phyloP scores from a whole-genome alignment of 2,329 filamentous ascomycete species.

The Xylaria sp. region DNA sequence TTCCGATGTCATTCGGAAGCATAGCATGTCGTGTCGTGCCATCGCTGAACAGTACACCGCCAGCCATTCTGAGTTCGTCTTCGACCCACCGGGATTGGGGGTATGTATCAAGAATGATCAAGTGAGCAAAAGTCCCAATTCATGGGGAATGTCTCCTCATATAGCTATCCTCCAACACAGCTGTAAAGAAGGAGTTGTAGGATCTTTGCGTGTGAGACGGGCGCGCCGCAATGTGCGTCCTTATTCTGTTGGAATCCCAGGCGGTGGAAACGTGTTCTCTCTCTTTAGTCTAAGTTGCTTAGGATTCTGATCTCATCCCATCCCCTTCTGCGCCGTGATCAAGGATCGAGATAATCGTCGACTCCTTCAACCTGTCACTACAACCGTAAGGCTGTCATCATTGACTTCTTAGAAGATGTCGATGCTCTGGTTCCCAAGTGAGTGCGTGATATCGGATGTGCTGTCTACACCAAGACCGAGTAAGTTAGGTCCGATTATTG shows the following conservation, averaged over 20 bases:
- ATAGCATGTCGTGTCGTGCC: neutral
- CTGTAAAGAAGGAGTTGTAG: no score
- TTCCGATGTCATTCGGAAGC: neutral
- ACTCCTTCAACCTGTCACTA: neutral
- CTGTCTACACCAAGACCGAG: no score
- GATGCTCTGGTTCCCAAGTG: neutral
- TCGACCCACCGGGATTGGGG: no score
- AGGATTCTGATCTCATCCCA: slow-evolving; percentile 3
- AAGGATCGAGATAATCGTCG: neutral
- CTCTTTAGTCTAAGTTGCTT: neutral
- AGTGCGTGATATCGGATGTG: no score
- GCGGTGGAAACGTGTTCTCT: slow-evolving; percentile 8
- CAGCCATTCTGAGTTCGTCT: slow-evolving; percentile 1
- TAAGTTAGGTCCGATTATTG: no score
- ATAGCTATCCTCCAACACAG: no score
- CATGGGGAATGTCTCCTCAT: no score
- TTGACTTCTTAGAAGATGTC: neutral
- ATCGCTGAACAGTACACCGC: neutral
- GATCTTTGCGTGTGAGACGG: no score
- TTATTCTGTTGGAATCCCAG: neutral
- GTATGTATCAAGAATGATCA: neutral
- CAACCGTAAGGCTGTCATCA: neutral
- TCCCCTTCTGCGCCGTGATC: neutral
- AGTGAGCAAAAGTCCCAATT: neutral
- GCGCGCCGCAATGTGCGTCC: neutral